These are phyloP conservation scores for Trametes meyenii DNA, from an alignment of 768 basidiomycete species.

Conservation along the genomic window DNA sequence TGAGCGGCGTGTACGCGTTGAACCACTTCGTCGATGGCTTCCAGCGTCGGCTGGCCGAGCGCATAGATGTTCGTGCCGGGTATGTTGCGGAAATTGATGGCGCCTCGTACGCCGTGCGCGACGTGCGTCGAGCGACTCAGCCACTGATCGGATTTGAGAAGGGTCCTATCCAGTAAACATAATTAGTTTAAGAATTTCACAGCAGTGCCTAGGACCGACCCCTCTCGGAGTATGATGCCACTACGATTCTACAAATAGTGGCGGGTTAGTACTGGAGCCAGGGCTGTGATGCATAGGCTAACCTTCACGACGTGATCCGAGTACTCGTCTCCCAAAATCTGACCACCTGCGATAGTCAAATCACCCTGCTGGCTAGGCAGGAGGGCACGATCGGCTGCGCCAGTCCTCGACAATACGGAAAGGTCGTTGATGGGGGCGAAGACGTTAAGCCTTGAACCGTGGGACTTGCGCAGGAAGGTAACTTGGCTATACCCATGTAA, in stretches of 20 bases:
- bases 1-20: constrained; percentile 60
- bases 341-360: constrained; percentile 76
- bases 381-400: constrained; percentile 56
- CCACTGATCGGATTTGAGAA: constrained; percentile 96
- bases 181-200: background rate
- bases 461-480: constrained; percentile 78
- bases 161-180: constrained; percentile 51
- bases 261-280: background rate
- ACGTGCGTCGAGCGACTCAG: constrained; percentile 68
- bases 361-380: constrained; percentile 74
- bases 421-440: constrained; percentile 92
- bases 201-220: constrained; percentile 46
- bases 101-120: constrained; percentile 79
- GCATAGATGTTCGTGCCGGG: constrained; percentile 84
- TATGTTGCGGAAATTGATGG: constrained; percentile 90
- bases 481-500: constrained; percentile 64
- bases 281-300: constrained; percentile 12
- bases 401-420: constrained; percentile 74
- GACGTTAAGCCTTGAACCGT: constrained; percentile 81
- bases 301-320: constrained; percentile 93
- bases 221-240: constrained; percentile 91
- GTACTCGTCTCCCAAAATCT: constrained; percentile 93
- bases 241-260: constrained; percentile 66
- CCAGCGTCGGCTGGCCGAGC: constrained; percentile 88
- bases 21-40: constrained; percentile 84